Conservation (phyloP, 2,329 filamentous ascomycete species). For the Cryphonectria parasitica region DNA sequence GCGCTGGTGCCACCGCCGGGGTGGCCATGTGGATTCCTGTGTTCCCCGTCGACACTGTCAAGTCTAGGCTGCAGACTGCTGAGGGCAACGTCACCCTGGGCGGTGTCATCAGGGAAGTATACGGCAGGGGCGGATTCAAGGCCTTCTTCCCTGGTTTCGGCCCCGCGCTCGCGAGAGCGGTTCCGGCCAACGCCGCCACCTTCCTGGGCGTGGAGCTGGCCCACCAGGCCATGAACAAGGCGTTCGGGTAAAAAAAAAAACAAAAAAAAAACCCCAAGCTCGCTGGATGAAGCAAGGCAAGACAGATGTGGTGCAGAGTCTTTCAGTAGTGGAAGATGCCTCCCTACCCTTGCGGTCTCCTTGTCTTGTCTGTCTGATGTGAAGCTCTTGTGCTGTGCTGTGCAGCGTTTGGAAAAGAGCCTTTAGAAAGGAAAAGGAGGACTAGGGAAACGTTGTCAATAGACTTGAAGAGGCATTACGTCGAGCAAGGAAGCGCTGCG, state of each 20-base stretch:
- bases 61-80: constrained; percentile 89
- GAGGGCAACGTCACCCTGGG: constrained; percentile 82
- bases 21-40: constrained; percentile 99
- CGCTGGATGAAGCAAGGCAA: not conserved
- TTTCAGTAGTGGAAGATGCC: not conserved
- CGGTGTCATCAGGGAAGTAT: constrained; percentile 81
- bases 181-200: constrained; percentile 95
- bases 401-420: too few species aligned
- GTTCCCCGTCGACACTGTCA: constrained; percentile 96
- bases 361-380: not conserved
- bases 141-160: constrained; percentile 98
- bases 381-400: not conserved
- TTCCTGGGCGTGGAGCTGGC: constrained; percentile 86
- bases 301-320: not conserved
- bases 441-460: not conserved
- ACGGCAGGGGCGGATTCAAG: constrained; percentile 78
- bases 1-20: constrained; percentile 86
- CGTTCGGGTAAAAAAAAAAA: constrained; percentile 57
- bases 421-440: too few species aligned
- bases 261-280: too few species aligned
- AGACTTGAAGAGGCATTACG: not conserved
- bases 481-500: not conserved
- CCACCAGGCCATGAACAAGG: constrained; percentile 79
- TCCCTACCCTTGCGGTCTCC: too few species aligned
- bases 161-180: constrained; percentile 87